phyloP scores from a whole-genome alignment of 2,329 filamentous ascomycete species.

The Exophiala sideris region DNA sequence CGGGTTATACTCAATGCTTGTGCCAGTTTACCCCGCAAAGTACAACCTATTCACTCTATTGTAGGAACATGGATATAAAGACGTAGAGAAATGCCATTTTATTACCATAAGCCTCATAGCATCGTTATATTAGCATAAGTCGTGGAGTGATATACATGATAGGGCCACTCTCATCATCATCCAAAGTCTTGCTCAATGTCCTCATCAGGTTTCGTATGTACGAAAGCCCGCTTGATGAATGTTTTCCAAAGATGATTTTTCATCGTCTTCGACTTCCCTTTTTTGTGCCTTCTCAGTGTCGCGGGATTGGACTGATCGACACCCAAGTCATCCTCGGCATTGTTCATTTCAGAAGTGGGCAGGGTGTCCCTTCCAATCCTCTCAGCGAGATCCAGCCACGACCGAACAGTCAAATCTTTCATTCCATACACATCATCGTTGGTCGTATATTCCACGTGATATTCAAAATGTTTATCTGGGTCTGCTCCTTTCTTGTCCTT shows the following conservation, averaged over 20 bases:
- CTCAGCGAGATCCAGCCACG: slow-evolving; percentile 73
- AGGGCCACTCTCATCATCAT: slow-evolving; percentile 2
- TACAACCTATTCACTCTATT: too few species aligned
- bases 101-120: too few species aligned
- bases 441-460: slow-evolving; percentile 82
- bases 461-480: slow-evolving; percentile 63
- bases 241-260: slow-evolving; percentile 28
- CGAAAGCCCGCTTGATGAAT: slow-evolving; percentile 28
- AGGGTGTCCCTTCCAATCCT: slow-evolving; percentile 35
- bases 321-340: not conserved
- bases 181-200: slow-evolving; percentile 29
- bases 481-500: slow-evolving; percentile 28
- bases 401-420: slow-evolving; percentile 78
- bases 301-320: slow-evolving; percentile 1
- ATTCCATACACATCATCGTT: slow-evolving; percentile 72
- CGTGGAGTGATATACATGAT: too few species aligned
- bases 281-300: slow-evolving; percentile 27
- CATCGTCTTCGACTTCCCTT: slow-evolving; percentile 34
- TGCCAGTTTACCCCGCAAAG: too few species aligned
- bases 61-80: too few species aligned
- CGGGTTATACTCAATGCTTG: too few species aligned
- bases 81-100: too few species aligned
- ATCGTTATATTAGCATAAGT: too few species aligned
- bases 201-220: slow-evolving; percentile 27
- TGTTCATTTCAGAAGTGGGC: not conserved